Evolutionary conservation across 2,329 filamentous ascomycete species (phyloP).

Genomic region (Botrytis fabae): DNA sequence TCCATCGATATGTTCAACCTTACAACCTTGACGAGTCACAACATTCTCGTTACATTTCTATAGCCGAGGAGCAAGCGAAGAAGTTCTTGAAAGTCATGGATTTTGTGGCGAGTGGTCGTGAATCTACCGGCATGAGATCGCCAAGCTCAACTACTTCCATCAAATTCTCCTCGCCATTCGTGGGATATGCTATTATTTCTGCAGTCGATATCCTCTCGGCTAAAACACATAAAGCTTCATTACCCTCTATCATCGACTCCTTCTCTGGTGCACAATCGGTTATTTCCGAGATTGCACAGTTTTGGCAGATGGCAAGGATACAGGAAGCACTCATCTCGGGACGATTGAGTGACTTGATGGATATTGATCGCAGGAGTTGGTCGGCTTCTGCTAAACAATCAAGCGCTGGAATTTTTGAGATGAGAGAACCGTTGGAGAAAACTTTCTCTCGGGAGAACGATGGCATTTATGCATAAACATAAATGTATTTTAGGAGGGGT

Average conservation of each 20-base stretch:
- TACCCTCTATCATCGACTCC: conserved; percentile 54
- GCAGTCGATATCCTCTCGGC: conserved; percentile 68
- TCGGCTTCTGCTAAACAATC: conserved; percentile 20
- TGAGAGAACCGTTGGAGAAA: conserved; percentile 36
- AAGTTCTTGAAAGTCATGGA: conserved; percentile 52
- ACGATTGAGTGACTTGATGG: conserved; percentile 30
- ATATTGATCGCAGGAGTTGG: conserved; percentile 9
- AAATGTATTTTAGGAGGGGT: not conserved
- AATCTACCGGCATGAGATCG: conserved; percentile 12
- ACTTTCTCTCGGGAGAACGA: conserved; percentile 46
- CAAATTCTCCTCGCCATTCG: conserved; percentile 57
- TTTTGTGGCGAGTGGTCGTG: conserved; percentile 44
- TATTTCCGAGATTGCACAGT: conserved; percentile 55
- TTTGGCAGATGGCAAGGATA: conserved; percentile 59
- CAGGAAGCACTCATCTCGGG: conserved; percentile 43
- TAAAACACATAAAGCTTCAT: conserved; percentile 52
- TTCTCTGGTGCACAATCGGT: conserved; percentile 55
- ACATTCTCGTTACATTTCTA: conserved; percentile 49
- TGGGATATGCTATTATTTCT: conserved; percentile 61
- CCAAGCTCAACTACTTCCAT: not conserved
- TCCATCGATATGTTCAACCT: conserved; percentile 60
- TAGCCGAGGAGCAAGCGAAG: conserved; percentile 54
- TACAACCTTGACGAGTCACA: conserved; percentile 45
- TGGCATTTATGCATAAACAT: conserved; percentile 34
- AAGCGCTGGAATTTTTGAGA: conserved; percentile 30